phyloP scores from a whole-genome alignment of 352 stramenopile species.

The Pythium aristosporum region DNA sequence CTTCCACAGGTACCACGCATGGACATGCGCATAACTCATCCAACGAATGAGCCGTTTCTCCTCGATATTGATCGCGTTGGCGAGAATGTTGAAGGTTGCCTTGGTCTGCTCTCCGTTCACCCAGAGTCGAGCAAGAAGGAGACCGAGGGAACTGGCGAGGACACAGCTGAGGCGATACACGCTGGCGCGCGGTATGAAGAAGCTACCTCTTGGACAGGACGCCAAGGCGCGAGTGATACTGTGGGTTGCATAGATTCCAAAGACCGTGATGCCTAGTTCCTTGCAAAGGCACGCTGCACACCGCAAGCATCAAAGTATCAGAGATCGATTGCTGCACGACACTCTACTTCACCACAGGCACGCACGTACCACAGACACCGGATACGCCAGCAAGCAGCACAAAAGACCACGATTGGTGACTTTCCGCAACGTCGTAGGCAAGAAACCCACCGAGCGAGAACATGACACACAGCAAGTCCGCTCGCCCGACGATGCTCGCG shows the following conservation, averaged over 20 bases:
- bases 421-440: conserved; percentile 40
- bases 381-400: conserved; percentile 11
- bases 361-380: conserved; percentile 24
- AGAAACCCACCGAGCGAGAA: conserved; percentile 67
- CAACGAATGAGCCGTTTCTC: conserved; percentile 30
- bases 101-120: conserved; percentile 71
- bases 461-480: conserved; percentile 83
- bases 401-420: background rate
- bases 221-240: conserved; percentile 32
- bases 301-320: background rate
- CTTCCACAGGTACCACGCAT: conserved; percentile 89
- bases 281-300: conserved; percentile 72
- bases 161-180: conserved; percentile 18
- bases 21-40: conserved; percentile 85
- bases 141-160: background rate
- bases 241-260: conserved; percentile 72
- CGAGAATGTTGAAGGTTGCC: conserved; percentile 81
- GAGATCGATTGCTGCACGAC: background rate
- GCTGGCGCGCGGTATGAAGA: background rate
- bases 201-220: background rate
- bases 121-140: conserved; percentile 36
- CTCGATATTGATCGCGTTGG: conserved; percentile 84
- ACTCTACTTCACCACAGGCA: background rate
- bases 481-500: conserved; percentile 88
- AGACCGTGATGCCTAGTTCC: conserved; percentile 84